A percentile compares a stretch with the other conserved stretches of the same genome.
Evolutionary conservation across 2,329 filamentous ascomycete genomes (phyloP).

Genomic region (Aspergillus glaucus): DNA sequence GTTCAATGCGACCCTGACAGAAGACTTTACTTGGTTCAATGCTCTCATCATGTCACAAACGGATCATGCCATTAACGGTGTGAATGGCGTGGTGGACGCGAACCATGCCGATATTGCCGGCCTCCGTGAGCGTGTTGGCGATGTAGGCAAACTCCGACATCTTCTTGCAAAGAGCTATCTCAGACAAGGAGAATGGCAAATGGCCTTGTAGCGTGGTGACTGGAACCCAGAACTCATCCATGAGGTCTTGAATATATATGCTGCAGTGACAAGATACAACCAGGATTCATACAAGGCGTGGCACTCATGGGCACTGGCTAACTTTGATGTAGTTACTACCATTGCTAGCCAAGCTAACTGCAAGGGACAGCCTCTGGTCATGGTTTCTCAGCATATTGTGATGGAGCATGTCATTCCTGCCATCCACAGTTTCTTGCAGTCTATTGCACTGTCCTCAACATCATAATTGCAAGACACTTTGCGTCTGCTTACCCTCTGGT

Average conservation of each 20-base stretch:
- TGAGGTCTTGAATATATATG: conserved; percentile 86
- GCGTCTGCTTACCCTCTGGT: conserved; percentile 89
- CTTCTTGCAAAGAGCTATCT: conserved; percentile 93
- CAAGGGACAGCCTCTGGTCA: conserved; percentile 40
- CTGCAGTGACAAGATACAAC: conserved; percentile 87
- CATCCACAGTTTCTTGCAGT: conserved; percentile 94
- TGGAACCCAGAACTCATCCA: conserved; percentile 83
- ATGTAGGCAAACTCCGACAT: conserved; percentile 54
- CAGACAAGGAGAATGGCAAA: conserved; percentile 94
- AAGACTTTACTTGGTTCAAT: conserved; percentile 50
- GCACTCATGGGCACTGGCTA: conserved; percentile 97
- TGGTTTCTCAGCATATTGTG: conserved; percentile 61
- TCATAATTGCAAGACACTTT: conserved; percentile 95
- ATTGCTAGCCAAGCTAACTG: conserved; percentile 62
- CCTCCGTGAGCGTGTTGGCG: conserved; percentile 37
- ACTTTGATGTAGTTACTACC: conserved; percentile 94
- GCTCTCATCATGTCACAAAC: conserved; percentile 29
- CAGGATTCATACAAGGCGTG: conserved; percentile 97
- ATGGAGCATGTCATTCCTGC: conserved; percentile 89
- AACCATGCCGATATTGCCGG: conserved; percentile 33
- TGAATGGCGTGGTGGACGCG: conserved; percentile 43
- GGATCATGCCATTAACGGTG: conserved; percentile 41
- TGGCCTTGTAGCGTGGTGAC: conserved; percentile 73
- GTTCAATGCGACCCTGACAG: conserved; percentile 55
- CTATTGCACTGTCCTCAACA: conserved; percentile 81